Percentiles rank a stretch among this genome's conserved stretches.
Conservation (phyloP, 1,284 basidiomycete genomes). For the Lignosus rhinocerotis region DNA sequence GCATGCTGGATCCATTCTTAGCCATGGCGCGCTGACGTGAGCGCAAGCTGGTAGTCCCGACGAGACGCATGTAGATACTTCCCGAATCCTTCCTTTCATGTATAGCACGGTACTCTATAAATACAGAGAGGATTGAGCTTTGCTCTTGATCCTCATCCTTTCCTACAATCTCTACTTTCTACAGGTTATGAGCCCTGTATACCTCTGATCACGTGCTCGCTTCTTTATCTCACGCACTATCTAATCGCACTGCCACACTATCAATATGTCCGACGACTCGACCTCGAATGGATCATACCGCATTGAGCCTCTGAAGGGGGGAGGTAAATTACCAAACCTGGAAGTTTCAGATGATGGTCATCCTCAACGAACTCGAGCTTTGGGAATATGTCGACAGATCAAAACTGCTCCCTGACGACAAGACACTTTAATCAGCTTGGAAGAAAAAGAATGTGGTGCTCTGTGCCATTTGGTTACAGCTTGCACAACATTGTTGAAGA, state of each 20-base stretch:
- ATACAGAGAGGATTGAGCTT: neutral
- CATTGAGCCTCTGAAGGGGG: slow-evolving; percentile 34
- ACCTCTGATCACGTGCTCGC: slow-evolving; percentile 1
- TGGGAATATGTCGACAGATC: slow-evolving; percentile 22
- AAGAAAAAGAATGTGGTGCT: slow-evolving; percentile 11
- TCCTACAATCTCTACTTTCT: neutral
- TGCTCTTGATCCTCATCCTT: neutral
- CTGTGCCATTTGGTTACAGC: no score
- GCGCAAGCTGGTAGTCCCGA: neutral
- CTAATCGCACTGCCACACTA: neutral
- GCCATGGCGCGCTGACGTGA: neutral
- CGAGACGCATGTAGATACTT: neutral
- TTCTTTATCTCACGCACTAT: neutral
- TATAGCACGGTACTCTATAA: neutral
- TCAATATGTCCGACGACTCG: slow-evolving; percentile 1
- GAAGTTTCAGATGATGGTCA: slow-evolving; percentile 35
- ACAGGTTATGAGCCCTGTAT: slow-evolving; percentile 16
- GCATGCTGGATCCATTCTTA: neutral
- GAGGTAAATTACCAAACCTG: slow-evolving; percentile 33
- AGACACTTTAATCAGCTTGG: neutral
- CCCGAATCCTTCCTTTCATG: neutral
- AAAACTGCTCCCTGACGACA: neutral
- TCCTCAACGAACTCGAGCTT: slow-evolving; percentile 31
- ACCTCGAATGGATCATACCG: slow-evolving; percentile 18
- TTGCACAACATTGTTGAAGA: no score